These are phyloP conservation scores for Copromyces sp. DNA, from an alignment of 495 filamentous ascomycete genomes.

Conservation along the genomic window DNA sequence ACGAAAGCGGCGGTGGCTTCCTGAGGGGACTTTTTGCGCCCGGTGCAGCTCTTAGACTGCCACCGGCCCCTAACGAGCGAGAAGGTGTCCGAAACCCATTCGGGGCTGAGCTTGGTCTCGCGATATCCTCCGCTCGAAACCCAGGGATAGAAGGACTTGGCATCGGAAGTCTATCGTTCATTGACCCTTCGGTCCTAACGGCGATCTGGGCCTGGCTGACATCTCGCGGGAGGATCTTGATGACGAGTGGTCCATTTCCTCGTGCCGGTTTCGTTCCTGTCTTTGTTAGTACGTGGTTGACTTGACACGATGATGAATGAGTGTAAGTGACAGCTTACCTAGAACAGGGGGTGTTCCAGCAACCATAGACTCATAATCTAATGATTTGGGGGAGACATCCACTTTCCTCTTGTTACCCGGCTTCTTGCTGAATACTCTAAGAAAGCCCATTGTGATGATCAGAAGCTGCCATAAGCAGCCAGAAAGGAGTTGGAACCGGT, in stretches of 20 bases:
- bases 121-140: constrained; percentile 12
- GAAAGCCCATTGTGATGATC: constrained; percentile 30
- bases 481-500: not conserved
- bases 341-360: constrained; percentile 19
- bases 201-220: constrained; percentile 17
- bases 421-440: constrained; percentile 30
- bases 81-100: constrained; percentile 1
- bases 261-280: constrained; percentile 24
- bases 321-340: constrained; percentile 23
- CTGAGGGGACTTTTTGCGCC: constrained; percentile 6
- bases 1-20: constrained; percentile 19
- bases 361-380: constrained; percentile 20
- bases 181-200: not conserved
- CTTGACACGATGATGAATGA: constrained; percentile 14
- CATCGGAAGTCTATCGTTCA: not conserved
- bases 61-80: not conserved
- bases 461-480: constrained; percentile 15
- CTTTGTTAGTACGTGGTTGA: constrained; percentile 13
- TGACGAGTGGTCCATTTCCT: constrained; percentile 19
- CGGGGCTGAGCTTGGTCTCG: constrained; percentile 34
- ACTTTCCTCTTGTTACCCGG: constrained; percentile 14
- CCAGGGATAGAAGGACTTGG: constrained; percentile 18
- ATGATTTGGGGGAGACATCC: constrained; percentile 16
- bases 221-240: constrained; percentile 20
- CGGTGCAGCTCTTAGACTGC: not conserved